Percentiles rank a stretch among this genome's conserved stretches.
Conservation (phyloP, 495 filamentous ascomycete species). For the Patellaria atrata region DNA sequence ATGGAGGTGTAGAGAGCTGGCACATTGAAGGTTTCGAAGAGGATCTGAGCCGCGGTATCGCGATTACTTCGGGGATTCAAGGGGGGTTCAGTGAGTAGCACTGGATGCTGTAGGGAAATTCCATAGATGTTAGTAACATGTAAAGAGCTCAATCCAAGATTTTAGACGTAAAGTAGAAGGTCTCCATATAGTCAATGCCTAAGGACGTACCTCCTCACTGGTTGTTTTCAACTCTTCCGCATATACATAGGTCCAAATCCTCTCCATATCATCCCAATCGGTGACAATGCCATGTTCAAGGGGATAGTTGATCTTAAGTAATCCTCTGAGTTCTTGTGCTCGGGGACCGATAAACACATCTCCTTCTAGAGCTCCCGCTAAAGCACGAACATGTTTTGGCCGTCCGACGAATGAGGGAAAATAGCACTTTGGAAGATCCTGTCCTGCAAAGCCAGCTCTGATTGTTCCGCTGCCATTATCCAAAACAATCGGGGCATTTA, state of each 20-base stretch:
- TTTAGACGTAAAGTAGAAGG: conserved; percentile 4
- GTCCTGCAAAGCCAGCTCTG: conserved; percentile 89
- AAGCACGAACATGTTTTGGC: conserved; percentile 89
- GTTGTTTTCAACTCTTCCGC: conserved; percentile 79
- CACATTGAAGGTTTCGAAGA: conserved; percentile 98
- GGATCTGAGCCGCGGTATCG: conserved; percentile 90
- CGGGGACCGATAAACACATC: conserved; percentile 94
- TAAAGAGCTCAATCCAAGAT: neutral
- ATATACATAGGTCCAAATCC: conserved; percentile 89
- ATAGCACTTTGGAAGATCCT: conserved; percentile 87
- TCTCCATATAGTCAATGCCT: conserved; percentile 4
- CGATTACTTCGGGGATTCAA: conserved; percentile 93
- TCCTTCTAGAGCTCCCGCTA: conserved; percentile 90
- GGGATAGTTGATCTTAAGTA: conserved; percentile 90
- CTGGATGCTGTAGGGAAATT: conserved; percentile 59
- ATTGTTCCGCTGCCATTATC: conserved; percentile 99
- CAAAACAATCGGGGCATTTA: conserved; percentile 95
- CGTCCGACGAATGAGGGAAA: conserved; percentile 97
- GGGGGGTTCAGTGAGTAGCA: conserved; percentile 90
- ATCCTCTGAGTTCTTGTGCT: conserved; percentile 80
- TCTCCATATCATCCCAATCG: conserved; percentile 99
- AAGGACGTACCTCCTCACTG: conserved; percentile 82
- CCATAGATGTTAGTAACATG: neutral
- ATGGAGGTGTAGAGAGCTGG: conserved; percentile 94
- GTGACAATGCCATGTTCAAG: conserved; percentile 97